Conservation (phyloP, 1,284 basidiomycete species). For the Exsudoporus floridanus region DNA sequence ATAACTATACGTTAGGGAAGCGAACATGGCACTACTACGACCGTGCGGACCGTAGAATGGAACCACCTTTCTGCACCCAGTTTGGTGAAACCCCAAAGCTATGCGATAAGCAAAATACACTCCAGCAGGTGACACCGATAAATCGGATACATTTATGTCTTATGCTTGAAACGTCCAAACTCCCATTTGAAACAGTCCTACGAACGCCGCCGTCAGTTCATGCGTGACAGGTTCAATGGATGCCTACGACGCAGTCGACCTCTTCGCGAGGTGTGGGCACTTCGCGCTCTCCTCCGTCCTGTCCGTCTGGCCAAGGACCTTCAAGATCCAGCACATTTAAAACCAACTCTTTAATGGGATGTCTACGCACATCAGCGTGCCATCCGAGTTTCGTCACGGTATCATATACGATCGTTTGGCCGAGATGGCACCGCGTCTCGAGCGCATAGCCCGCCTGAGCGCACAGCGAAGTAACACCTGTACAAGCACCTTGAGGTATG, state of each 20-base stretch:
- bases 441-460: constrained; percentile 69
- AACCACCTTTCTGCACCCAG: neutral
- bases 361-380: constrained; percentile 79
- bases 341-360: constrained; percentile 79
- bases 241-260: constrained; percentile 58
- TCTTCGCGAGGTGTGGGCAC: constrained; percentile 56
- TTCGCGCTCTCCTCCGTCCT: constrained; percentile 33
- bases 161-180: constrained; percentile 54
- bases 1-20: constrained; percentile 5
- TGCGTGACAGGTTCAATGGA: neutral
- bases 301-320: constrained; percentile 39
- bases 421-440: constrained; percentile 71
- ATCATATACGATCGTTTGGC: constrained; percentile 76
- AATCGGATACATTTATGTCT: neutral
- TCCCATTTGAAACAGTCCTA: constrained; percentile 77
- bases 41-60: neutral
- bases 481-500: constrained; percentile 76
- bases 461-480: constrained; percentile 64
- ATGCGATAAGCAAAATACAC: constrained; percentile 1
- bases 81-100: constrained; percentile 1
- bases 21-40: neutral
- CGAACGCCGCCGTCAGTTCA: constrained; percentile 4
- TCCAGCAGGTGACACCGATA: neutral
- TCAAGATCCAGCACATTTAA: constrained; percentile 73
- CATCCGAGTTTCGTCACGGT: constrained; percentile 84